These are phyloP conservation scores for Candida michaelii DNA, from an alignment of 805 yeast genomes.

Conservation along the genomic window DNA sequence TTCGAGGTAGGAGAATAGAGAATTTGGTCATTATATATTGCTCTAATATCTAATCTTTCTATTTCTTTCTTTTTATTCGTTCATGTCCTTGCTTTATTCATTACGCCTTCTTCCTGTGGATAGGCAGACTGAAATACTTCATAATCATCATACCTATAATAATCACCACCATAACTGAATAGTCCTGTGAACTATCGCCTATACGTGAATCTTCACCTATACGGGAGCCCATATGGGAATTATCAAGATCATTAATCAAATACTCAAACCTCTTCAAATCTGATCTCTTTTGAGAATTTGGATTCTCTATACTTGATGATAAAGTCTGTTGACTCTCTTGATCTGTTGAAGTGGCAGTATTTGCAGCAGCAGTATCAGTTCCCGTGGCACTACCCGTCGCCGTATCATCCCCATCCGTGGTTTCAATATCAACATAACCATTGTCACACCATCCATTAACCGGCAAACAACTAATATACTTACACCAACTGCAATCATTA, in stretches of 20 bases:
- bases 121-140: not conserved
- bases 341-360: slow-evolving; percentile 10
- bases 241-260: not conserved
- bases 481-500: slow-evolving; percentile 67
- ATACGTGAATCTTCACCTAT: not conserved
- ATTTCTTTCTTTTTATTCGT: too few species aligned
- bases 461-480: slow-evolving; percentile 68
- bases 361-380: slow-evolving; percentile 9
- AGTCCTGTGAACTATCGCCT: not conserved
- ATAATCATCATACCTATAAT: not conserved
- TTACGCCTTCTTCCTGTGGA: too few species aligned
- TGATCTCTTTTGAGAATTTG: slow-evolving; percentile 1
- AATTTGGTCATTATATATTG: too few species aligned
- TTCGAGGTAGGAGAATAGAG: too few species aligned
- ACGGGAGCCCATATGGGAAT: too few species aligned
- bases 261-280: not conserved
- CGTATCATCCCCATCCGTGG: slow-evolving; percentile 4
- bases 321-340: slow-evolving; percentile 5
- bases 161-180: not conserved
- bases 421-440: slow-evolving; percentile 37
- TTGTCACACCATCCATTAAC: slow-evolving; percentile 68
- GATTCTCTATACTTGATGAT: slow-evolving; percentile 23
- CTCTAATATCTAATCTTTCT: too few species aligned
- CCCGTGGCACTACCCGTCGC: not conserved
- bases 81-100: too few species aligned